Evolutionary conservation across 306 rosid genomes (phyloP).

Genomic region (Acmispon strigosus): DNA sequence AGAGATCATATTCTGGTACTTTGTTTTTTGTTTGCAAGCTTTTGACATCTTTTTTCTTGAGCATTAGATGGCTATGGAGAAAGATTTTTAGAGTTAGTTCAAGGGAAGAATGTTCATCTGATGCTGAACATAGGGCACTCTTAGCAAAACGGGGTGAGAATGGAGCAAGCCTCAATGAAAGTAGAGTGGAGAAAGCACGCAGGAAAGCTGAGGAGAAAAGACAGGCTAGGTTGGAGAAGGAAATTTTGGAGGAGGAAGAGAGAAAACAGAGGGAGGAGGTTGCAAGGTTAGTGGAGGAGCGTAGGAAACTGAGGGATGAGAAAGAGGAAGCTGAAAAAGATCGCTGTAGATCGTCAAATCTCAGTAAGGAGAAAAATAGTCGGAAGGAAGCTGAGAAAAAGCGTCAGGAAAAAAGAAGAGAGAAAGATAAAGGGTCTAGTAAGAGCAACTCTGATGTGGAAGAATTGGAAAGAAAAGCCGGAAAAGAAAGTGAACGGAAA

Average conservation of each 20-base stretch:
- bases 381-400: constrained; percentile 84
- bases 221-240: constrained; percentile 95
- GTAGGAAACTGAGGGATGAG: constrained; percentile 89
- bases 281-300: constrained; percentile 94
- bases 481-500: constrained; percentile 78
- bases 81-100: constrained; percentile 79
- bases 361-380: constrained; percentile 47
- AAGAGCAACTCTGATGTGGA: constrained; percentile 97
- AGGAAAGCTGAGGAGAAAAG: constrained; percentile 99
- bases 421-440: constrained; percentile 83
- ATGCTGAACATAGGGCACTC: constrained; percentile 64
- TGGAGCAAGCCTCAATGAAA: constrained; percentile 60
- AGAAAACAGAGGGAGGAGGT: constrained; percentile 98
- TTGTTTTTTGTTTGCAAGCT: constrained; percentile 66
- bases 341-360: constrained; percentile 45
- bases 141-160: constrained; percentile 70
- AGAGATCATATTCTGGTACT: constrained; percentile 74
- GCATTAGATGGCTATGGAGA: constrained; percentile 93
- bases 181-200: constrained; percentile 93
- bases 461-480: constrained; percentile 77
- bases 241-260: constrained; percentile 95
- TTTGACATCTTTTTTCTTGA: constrained; percentile 67
- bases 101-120: constrained; percentile 67
- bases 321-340: constrained; percentile 76
- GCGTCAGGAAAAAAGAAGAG: constrained; percentile 83